Percentiles rank a stretch among this genome's conserved stretches.
Evolutionary conservation across 225 moss, liverwort and hornwort genomes (phyloP).

Genomic region (Marchantia paleacea): DNA sequence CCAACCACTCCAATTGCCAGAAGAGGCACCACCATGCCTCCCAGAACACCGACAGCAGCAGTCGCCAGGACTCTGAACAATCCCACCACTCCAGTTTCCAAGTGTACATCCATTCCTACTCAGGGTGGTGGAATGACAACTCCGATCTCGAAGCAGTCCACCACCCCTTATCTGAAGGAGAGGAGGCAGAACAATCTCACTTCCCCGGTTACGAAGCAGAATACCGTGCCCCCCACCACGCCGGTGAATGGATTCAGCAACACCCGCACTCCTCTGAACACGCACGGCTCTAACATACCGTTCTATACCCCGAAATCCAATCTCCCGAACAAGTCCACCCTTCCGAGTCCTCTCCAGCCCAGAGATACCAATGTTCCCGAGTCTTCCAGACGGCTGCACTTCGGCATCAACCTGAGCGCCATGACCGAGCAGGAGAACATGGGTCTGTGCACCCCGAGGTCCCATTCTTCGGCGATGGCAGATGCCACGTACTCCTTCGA

Average conservation of each 20-base stretch:
- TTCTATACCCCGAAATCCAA: conserved; percentile 37
- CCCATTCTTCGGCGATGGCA: not conserved
- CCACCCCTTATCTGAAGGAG: conserved; percentile 16
- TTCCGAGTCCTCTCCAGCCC: conserved; percentile 39
- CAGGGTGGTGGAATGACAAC: conserved; percentile 8
- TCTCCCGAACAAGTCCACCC: conserved; percentile 18
- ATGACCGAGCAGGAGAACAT: conserved; percentile 39
- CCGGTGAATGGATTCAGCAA: conserved; percentile 25
- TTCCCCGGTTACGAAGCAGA: conserved; percentile 21
- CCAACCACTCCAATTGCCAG: conserved; percentile 15
- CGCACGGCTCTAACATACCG: conserved; percentile 17
- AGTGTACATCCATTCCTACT: conserved; percentile 20
- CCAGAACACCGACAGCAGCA: conserved; percentile 22
- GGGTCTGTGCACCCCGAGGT: conserved; percentile 20
- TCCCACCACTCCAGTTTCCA: conserved; percentile 40
- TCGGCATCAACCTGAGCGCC: conserved; percentile 36
- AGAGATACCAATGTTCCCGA: conserved; percentile 29
- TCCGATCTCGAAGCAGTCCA: conserved; percentile 27
- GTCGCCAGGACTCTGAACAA: conserved; percentile 8
- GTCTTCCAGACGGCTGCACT: conserved; percentile 47
- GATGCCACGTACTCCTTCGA: conserved; percentile 42
- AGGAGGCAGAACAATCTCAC: conserved; percentile 24
- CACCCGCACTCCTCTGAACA: conserved; percentile 24
- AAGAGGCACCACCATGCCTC: conserved; percentile 11
- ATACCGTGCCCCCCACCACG: conserved; percentile 19